phyloP scores from a whole-genome alignment of 2,329 filamentous ascomycete species.

The Dactylellina parvicollis region DNA sequence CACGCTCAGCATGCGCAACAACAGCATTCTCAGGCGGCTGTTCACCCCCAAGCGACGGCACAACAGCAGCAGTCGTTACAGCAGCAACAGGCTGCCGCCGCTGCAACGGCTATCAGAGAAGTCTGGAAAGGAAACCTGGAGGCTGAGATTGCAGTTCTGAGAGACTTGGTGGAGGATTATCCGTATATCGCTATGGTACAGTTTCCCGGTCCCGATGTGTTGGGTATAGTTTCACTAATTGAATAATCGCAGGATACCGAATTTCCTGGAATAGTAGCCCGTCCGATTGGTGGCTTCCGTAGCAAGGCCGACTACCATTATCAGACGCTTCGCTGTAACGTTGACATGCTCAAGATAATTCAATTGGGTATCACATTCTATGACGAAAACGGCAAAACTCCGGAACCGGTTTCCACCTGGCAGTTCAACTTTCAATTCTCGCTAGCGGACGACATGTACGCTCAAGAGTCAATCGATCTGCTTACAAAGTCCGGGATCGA shows the following conservation, averaged over 20 bases:
- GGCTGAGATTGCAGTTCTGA: conserved; percentile 86
- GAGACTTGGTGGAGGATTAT: conserved; percentile 86
- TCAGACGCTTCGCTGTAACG: conserved; percentile 95
- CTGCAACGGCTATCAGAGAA: conserved; percentile 74
- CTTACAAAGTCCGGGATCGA: conserved; percentile 92
- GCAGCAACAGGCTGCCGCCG: conserved; percentile 66
- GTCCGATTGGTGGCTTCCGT: conserved; percentile 92
- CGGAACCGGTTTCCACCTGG: conserved; percentile 80
- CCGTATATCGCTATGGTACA: conserved; percentile 97
- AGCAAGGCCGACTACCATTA: conserved; percentile 99
- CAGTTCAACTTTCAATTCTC: conserved; percentile 99
- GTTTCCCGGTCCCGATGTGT: conserved; percentile 55
- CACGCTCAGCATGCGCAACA: conserved; percentile 56
- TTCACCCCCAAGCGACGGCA: conserved; percentile 38
- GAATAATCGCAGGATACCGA: conserved; percentile 82
- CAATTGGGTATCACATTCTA: conserved; percentile 96
- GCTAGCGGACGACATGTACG: conserved; percentile 95
- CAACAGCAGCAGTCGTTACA: conserved; percentile 61
- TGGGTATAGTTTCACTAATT: conserved; percentile 3
- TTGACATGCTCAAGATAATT: conserved; percentile 96
- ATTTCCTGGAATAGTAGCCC: conserved; percentile 95
- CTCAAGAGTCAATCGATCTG: conserved; percentile 91
- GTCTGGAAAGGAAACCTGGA: conserved; percentile 94
- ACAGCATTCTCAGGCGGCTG: conserved; percentile 62
- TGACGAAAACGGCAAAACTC: conserved; percentile 84